Conservation (phyloP, 2,329 filamentous ascomycete species). For the Xylaria sp. region DNA sequence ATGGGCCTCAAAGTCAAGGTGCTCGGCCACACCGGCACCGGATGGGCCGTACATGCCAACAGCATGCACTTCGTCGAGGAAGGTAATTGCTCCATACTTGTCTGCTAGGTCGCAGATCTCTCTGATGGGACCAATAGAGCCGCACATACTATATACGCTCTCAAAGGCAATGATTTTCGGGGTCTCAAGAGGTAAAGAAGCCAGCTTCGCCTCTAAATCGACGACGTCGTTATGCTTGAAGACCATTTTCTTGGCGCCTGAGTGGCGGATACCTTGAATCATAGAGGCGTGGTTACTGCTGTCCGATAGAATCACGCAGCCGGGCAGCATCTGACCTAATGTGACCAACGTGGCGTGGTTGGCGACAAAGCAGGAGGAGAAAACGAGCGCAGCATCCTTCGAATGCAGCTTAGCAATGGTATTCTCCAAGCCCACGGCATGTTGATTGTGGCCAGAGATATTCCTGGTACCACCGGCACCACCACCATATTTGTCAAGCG, state of each 20-base stretch:
- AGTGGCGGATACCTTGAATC: constrained; percentile 99
- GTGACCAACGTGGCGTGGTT: constrained; percentile 97
- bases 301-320: constrained; percentile 95
- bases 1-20: constrained; percentile 93
- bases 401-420: constrained; percentile 88
- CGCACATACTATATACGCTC: constrained; percentile 99
- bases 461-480: constrained; percentile 96
- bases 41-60: constrained; percentile 99
- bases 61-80: constrained; percentile 97
- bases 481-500: constrained; percentile 90
- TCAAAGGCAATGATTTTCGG: constrained; percentile 99
- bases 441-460: constrained; percentile 96
- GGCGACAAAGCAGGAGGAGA: constrained; percentile 96
- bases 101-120: constrained; percentile 95
- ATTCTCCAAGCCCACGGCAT: constrained; percentile 84
- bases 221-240: constrained; percentile 97
- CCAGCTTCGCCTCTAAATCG: constrained; percentile 91
- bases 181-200: constrained; percentile 80
- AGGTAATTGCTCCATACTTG: constrained; percentile 96
- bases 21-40: constrained; percentile 95
- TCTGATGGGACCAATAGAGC: constrained; percentile 93
- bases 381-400: constrained; percentile 91
- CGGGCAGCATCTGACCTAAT: constrained; percentile 90
- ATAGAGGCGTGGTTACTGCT: constrained; percentile 98
- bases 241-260: constrained; percentile 96